Base-by-base conservation (phyloP, 2,329 filamentous ascomycete genomes). In the Tolypocladium tropicale region DNA sequence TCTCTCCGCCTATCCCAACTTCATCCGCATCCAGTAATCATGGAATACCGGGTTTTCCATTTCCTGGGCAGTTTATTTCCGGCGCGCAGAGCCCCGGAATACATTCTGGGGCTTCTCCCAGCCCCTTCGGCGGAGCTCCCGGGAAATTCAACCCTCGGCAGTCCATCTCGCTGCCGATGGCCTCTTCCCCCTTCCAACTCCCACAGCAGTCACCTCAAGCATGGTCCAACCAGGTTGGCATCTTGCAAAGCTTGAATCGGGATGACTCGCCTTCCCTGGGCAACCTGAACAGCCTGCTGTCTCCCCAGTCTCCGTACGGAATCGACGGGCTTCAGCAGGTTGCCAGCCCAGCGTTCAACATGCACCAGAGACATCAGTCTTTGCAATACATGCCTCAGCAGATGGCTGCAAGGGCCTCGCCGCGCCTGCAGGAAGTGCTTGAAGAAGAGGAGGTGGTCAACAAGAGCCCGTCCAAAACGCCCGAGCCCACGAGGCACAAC, bases 1-100 rank as follows among this genome's bases (percentile, higher is more conserved):
- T 93, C 66, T 95, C 92, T 25, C 91, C 93, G 11, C 90, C 91
- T 1, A 73, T 95, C 30, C 89, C 89, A 23, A 85, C 90, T 0
- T 85, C 85, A 0, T 95, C 91, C 33, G 88, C 85, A 14, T 84
- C 82, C 34, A 93, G 89, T 72, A 87, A 83, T 60, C 83, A 84
- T 53, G 70, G 51, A 11, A 71, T 76, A 62, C 74, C 79, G 50
- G 75, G 82, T 56, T 81, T 80, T 66, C 77, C 77, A 61, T 85
- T 85, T 63, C 80, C 77, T 1, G 67, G 70, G 23, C 74, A 77
- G 37, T 85, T 92, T 69, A 78, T 83, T 4, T 78, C 83, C 39
- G 78, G 81, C 53, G 74, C 83, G 53, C 74, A 87, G 67, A 88
- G 82, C 61, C 84, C 85, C 16, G 80, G 78, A 21, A 71, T 86